These are phyloP conservation scores for Ustilago sp. DNA, from an alignment of 1,284 basidiomycete species.

Conservation along the genomic window DNA sequence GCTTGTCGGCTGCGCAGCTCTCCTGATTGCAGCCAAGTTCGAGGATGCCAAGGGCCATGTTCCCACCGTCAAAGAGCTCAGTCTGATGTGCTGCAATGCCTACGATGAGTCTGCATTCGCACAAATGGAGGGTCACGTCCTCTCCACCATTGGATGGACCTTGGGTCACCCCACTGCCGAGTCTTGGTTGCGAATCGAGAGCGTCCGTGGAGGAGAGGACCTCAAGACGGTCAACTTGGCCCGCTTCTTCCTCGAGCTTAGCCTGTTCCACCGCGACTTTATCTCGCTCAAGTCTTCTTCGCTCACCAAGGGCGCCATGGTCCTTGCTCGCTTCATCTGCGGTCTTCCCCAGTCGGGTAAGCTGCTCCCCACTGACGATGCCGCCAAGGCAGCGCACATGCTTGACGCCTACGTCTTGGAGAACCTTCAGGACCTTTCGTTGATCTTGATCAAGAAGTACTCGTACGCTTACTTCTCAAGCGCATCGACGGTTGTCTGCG, in stretches of 20 bases:
- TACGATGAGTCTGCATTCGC: slow-evolving; percentile 95
- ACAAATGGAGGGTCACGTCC: slow-evolving; percentile 84
- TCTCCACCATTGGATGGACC: slow-evolving; percentile 94
- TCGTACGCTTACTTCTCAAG: slow-evolving; percentile 93
- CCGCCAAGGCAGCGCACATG: slow-evolving; percentile 74
- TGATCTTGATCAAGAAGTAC: slow-evolving; percentile 96
- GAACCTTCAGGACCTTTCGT: slow-evolving; percentile 87
- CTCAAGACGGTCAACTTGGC: slow-evolving; percentile 91
- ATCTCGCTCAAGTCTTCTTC: slow-evolving; percentile 85
- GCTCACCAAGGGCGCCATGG: slow-evolving; percentile 87
- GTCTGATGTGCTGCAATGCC: slow-evolving; percentile 91
- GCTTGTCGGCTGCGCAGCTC: slow-evolving; percentile 95
- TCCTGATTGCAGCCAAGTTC: slow-evolving; percentile 99
- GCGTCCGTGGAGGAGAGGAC: slow-evolving; percentile 75
- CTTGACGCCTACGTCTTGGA: slow-evolving; percentile 87
- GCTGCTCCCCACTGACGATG: slow-evolving; percentile 39
- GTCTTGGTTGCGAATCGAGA: slow-evolving; percentile 84
- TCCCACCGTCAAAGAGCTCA: slow-evolving; percentile 91
- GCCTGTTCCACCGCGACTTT: slow-evolving; percentile 95
- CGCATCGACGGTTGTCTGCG: slow-evolving; percentile 88
- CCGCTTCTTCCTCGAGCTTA: slow-evolving; percentile 97
- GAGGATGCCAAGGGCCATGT: slow-evolving; percentile 99
- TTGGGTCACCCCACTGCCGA: slow-evolving; percentile 98
- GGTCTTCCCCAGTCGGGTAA: slow-evolving; percentile 40
- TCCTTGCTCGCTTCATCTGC: slow-evolving; percentile 85